These are phyloP conservation scores for Penicillium paneum DNA, from an alignment of 2,329 filamentous ascomycete species.

Conservation along the genomic window DNA sequence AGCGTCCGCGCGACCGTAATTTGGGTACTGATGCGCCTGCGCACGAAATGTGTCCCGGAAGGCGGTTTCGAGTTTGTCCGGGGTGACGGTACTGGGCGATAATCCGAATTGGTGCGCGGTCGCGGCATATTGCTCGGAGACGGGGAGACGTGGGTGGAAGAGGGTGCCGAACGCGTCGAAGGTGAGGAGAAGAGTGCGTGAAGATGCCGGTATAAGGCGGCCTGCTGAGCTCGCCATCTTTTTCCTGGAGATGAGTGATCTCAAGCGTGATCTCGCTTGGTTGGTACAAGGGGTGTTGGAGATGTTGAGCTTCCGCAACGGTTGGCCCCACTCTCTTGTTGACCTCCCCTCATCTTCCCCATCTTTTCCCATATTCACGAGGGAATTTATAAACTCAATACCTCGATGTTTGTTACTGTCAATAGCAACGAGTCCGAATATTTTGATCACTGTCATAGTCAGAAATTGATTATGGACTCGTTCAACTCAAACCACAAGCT, in stretches of 20 bases:
- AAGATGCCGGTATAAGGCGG: background rate
- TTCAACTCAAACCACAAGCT: background rate
- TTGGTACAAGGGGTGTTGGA: background rate
- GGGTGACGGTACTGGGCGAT: constrained; percentile 24
- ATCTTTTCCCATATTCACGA: background rate
- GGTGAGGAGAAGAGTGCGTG: constrained; percentile 40
- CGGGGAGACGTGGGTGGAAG: constrained; percentile 41
- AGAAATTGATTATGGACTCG: background rate
- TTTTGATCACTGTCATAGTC: too few relatives aligned
- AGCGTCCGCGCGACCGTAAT: constrained; percentile 44
- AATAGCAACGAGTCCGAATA: accelerated
- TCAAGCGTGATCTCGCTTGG: too few relatives aligned
- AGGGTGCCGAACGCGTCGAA: constrained; percentile 48
- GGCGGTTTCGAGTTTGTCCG: constrained; percentile 29
- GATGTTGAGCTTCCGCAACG: background rate
- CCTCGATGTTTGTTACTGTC: too few relatives aligned
- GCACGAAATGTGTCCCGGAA: constrained; percentile 39
- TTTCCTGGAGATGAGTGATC: background rate
- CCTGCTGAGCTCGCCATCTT: background rate
- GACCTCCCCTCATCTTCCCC: background rate
- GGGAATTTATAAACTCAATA: background rate
- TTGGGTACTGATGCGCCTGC: constrained; percentile 35
- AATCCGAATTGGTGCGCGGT: constrained; percentile 39
- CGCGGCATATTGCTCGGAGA: constrained; percentile 42
- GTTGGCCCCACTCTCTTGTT: background rate